Base-by-base conservation (phyloP, 2,329 filamentous ascomycete genomes). In the Clarireedia monteithiana region DNA sequence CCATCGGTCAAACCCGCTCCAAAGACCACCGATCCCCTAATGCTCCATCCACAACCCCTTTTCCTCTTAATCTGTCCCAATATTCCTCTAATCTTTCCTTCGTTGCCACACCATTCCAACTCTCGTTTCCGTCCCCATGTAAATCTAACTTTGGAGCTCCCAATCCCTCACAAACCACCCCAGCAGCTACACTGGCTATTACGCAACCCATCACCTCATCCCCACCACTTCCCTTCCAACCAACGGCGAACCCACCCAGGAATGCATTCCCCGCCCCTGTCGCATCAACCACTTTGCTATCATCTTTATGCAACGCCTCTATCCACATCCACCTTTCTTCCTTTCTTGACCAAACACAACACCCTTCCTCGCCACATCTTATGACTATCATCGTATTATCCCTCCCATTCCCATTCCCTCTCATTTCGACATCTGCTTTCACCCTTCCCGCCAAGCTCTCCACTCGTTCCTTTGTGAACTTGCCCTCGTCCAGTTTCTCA, bases 251-350 rank as follows among this genome's bases (percentile, higher is more conserved):
- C 1, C 40, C 47, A 6, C 52, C 42, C 5, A 46, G 7, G n/a
- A 55, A 48, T 9, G 36, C 52, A 51, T 49, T 44, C 3, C 36
- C 56, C 4, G 56, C 30, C 23, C 48, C 42, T 4, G 42, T 52
- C 10, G 36, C 26, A 48, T 58, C 48, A 3, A 49, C 2, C 7
- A 46, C 20, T 12, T 4, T 26, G 7, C 3, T 3, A 7, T 23
- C 1, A 6, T 6, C n/a, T 7, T 20, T 15, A 12, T 30, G 30
- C 17, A 23, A 38, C 5, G 39, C 36, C 42, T 26, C 23, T n/a
- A 40, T 27, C 26, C 27, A 55, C 26, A 24, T 7, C 38, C 45
- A 45, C 30, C n/a, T 26, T 14, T 1, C 2, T 5, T 30, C n/a
- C 20, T 40, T 20, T 5, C 46, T 7, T 34, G 17, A 9, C 53